phyloP scores from a whole-genome alignment of 1,284 basidiomycete species.

The Meripilus lineatus region DNA sequence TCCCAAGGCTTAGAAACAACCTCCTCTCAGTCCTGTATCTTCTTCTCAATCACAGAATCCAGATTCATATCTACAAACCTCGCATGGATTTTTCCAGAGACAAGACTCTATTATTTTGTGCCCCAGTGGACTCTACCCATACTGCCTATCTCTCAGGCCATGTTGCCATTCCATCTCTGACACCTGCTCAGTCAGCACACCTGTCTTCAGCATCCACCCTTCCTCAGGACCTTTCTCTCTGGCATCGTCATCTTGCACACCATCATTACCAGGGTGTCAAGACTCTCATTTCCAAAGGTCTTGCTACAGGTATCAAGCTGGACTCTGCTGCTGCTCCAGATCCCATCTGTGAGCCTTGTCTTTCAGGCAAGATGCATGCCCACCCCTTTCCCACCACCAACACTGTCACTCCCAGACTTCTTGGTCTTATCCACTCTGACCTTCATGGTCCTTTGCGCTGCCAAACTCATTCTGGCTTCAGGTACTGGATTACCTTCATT shows the following conservation, averaged over 20 bases:
- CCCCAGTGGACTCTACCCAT: constrained; percentile 11
- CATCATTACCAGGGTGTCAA: background rate
- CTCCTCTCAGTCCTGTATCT: constrained; percentile 27
- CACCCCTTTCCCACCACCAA: constrained; percentile 15
- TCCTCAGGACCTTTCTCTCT: constrained; percentile 12
- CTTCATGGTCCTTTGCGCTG: constrained; percentile 27
- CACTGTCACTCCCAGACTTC: constrained; percentile 11
- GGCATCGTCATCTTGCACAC: constrained; percentile 16
- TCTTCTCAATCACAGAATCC: constrained; percentile 10
- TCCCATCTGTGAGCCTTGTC: constrained; percentile 18
- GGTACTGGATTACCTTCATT: constrained; percentile 31
- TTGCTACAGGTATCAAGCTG: constrained; percentile 10
- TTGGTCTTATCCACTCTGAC: constrained; percentile 33
- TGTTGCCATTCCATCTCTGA: constrained; percentile 18
- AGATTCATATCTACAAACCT: constrained; percentile 10
- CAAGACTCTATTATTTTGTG: constrained; percentile 7
- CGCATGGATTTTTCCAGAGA: constrained; percentile 11
- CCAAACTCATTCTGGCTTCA: constrained; percentile 20
- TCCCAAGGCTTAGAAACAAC: constrained; percentile 27
- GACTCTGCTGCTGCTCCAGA: constrained; percentile 14
- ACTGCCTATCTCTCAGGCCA: constrained; percentile 15
- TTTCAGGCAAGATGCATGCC: constrained; percentile 16
- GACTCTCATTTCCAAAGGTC: background rate
- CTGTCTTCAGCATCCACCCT: constrained; percentile 7
- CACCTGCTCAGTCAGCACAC: no score